Percentiles rank a stretch among this genome's conserved stretches.
phyloP scores from a whole-genome alignment of 331 rosid genomes.

The Quercus phellos region DNA sequence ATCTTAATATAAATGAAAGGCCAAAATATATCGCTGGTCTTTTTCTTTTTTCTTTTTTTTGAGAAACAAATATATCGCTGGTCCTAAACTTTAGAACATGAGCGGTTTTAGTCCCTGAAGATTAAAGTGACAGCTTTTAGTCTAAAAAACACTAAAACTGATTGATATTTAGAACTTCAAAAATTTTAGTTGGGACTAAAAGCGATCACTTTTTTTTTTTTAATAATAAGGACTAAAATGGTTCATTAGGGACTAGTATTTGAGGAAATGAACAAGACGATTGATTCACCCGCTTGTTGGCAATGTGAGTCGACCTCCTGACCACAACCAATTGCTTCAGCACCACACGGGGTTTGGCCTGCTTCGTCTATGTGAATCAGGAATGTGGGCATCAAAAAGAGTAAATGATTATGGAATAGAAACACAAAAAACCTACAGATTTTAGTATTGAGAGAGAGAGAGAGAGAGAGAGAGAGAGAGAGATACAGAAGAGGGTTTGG shows the following conservation, averaged over 20 bases:
- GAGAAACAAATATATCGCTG: too few species aligned
- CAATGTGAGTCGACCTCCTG: constrained; percentile 69
- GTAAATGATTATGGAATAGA: not conserved
- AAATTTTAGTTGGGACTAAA: too few species aligned
- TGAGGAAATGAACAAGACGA: not conserved
- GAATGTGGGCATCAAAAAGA: not conserved
- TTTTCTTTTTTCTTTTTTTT: too few species aligned
- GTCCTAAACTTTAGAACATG: too few species aligned
- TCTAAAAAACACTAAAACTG: too few species aligned
- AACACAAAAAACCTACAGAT: not conserved
- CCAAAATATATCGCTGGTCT: too few species aligned
- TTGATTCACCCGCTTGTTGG: constrained; percentile 24
- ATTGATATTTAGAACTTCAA: accelerated
- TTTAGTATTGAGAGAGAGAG: not conserved
- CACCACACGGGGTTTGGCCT: constrained; percentile 32
- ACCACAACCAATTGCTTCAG: constrained; percentile 47
- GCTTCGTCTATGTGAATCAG: constrained; percentile 41
- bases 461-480: not conserved
- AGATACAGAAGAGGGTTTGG: constrained; percentile 50
- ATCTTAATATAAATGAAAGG: not conserved
- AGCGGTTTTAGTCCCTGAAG: too few species aligned
- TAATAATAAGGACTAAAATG: too few species aligned
- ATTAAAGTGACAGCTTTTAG: too few species aligned
- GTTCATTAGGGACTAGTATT: too few species aligned
- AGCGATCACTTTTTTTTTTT: too few species aligned